Conservation (phyloP, 495 filamentous ascomycete genomes). For the Delitschia confertaspora region DNA sequence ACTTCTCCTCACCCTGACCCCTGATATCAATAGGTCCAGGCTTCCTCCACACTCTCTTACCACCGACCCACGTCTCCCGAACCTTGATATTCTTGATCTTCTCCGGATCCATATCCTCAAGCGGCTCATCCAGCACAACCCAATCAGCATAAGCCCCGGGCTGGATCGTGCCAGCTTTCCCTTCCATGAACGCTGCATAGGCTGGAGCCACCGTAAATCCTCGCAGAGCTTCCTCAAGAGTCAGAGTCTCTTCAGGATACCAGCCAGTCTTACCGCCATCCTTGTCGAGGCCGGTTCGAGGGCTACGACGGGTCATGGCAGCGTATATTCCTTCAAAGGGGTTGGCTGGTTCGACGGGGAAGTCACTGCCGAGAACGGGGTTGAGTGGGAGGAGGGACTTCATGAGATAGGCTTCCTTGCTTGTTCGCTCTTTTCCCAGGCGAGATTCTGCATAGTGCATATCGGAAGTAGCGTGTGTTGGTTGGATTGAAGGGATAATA, state of each 20-base stretch:
- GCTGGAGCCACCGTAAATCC: constrained; percentile 49
- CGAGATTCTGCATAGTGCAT: constrained; percentile 49
- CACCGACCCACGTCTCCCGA: constrained; percentile 56
- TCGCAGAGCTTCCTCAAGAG: constrained; percentile 43
- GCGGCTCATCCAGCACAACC: constrained; percentile 48
- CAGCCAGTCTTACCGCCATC: constrained; percentile 42
- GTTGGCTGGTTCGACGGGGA: constrained; percentile 55
- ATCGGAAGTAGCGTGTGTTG: constrained; percentile 59
- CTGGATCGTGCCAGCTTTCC: constrained; percentile 43
- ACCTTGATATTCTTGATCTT: constrained; percentile 43
- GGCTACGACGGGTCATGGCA: constrained; percentile 46
- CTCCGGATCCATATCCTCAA: constrained; percentile 38
- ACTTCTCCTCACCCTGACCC: too few relatives aligned
- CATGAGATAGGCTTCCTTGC: constrained; percentile 51
- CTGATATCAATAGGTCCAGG: constrained; percentile 8
- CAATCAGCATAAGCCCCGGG: constrained; percentile 52
- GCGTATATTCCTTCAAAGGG: constrained; percentile 56
- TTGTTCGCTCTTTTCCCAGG: constrained; percentile 43
- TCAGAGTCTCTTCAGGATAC: constrained; percentile 46
- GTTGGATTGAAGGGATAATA: constrained; percentile 58
- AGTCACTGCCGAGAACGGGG: constrained; percentile 53
- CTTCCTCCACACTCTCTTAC: constrained; percentile 36
- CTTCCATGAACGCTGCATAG: constrained; percentile 42
- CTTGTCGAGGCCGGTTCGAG: constrained; percentile 41
- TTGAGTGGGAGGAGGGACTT: constrained; percentile 39